phyloP scores from a whole-genome alignment of 225 moss, liverwort and hornwort species.

The Neckera pumila region DNA sequence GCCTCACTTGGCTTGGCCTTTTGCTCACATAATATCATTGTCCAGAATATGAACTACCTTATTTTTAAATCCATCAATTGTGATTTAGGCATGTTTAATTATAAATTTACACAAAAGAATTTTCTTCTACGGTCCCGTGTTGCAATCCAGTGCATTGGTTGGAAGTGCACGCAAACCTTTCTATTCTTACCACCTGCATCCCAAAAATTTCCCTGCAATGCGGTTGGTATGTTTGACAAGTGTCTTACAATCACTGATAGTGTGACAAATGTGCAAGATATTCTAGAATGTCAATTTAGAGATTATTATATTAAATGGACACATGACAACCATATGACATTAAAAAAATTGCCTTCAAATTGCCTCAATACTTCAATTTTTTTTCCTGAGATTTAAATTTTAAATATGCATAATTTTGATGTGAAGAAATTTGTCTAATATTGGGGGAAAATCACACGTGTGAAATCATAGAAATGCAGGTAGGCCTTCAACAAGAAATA shows the following conservation, averaged over 20 bases:
- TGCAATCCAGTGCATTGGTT: not conserved
- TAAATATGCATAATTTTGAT: too few relatives aligned
- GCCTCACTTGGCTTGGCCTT: not conserved
- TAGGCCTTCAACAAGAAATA: not conserved
- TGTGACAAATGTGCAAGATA: not conserved
- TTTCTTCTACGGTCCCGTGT: not conserved
- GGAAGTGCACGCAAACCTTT: not conserved
- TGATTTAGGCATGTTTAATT: not conserved
- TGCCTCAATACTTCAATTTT: not conserved
- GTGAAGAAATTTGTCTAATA: not conserved
- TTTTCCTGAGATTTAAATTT: not conserved
- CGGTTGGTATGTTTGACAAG: not conserved
- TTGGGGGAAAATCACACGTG: not conserved
- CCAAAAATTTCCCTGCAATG: not conserved
- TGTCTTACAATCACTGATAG: not conserved
- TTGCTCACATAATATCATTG: not conserved
- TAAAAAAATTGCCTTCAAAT: not conserved
- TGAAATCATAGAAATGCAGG: too few relatives aligned
- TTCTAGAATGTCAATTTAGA: not conserved
- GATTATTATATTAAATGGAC: not conserved
- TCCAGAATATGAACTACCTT: not conserved
- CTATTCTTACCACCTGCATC: not conserved
- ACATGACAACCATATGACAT: too few relatives aligned
- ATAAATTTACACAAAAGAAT: not conserved
- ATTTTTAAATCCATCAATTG: not conserved